Base-by-base conservation (phyloP, 2,329 filamentous ascomycete genomes). In the Penicillium sp. region DNA sequence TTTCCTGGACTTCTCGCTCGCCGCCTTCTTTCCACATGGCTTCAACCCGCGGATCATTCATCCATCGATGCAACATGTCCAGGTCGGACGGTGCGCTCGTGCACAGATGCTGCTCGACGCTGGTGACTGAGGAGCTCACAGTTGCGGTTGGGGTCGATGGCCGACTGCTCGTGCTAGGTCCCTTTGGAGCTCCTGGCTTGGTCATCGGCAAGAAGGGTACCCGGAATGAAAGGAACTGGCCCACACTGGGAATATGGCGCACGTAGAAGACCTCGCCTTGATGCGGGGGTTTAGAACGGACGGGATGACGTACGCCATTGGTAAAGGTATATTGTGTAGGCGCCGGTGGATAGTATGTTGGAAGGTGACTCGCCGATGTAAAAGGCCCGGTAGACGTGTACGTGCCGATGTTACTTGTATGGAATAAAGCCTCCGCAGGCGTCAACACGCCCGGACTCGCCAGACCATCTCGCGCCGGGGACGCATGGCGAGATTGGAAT, bases 181-280 rank as follows among this genome's bases (percentile, higher is more conserved):
- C 57, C 7, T 24, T 24, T 10, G 42, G 28, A 33, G 58, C 4
- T 6, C 38, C 22, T 3, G 0, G 89, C 84, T 53, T 68, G 53
- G 56, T 72, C 63, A 69, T 85, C 84, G 1, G 85, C 75, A 37
- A 89, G 89, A 67, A 72, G 2, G 93, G 93, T 0, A 95, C 89
- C 22, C 95, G 89, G 79, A 99, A 96, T 0, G 92, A 93, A 9
- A 99, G 84, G 67, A 93, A 97, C 74, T 96, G 91, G 6, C 86
- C 86, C 1, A 93, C 81, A 51, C 90, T 94, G 0, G 92, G 92
- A 17, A 98, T 83, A 75, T 90, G 97, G 58, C 95, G 90, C 0
- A 89, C 90, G 76, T 99, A 99, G 72, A 99, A 94, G 0, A 91
- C 88, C 71, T 97, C 92, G 15, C 93, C 93, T 83, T 96, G 93